phyloP scores from a whole-genome alignment of 495 filamentous ascomycete genomes.

The Astrocystis sublimbata region DNA sequence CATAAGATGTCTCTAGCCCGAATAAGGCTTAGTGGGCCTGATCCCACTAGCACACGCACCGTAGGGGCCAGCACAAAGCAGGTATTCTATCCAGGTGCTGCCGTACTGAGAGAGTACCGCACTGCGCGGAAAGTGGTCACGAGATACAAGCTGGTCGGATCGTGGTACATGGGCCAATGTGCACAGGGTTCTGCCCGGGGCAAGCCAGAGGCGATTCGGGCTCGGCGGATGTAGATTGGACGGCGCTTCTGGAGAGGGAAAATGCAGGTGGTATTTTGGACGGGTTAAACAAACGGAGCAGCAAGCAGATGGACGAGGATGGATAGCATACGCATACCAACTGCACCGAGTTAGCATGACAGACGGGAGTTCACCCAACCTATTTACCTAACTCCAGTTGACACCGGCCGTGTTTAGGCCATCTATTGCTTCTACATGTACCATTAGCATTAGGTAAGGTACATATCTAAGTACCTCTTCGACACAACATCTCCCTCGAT shows the following conservation, averaged over 20 bases:
- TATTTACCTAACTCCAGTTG: too few relatives aligned
- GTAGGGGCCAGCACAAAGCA: background rate
- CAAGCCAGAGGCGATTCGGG: slow-evolving; percentile 12
- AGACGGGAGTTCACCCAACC: too few relatives aligned
- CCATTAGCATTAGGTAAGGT: too few relatives aligned
- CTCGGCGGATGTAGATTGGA: slow-evolving; percentile 14
- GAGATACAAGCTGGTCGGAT: too few relatives aligned
- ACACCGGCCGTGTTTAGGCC: background rate
- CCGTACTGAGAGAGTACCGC: too few relatives aligned
- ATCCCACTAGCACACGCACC: background rate
- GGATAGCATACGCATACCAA: too few relatives aligned
- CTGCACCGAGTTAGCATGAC: background rate
- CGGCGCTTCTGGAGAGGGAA: background rate
- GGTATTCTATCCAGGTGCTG: background rate
- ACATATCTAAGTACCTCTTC: too few relatives aligned
- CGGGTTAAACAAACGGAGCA: slow-evolving; percentile 9
- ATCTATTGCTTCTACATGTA: background rate
- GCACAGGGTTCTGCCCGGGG: background rate
- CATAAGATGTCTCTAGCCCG: slow-evolving; percentile 4
- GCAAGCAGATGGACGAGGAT: too few relatives aligned
- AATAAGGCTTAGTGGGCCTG: background rate
- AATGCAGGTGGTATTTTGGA: slow-evolving; percentile 4
- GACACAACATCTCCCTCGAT: too few relatives aligned
- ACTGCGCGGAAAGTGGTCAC: too few relatives aligned
- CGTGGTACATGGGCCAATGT: too few relatives aligned